These are phyloP conservation scores for Paramecium bursaria DNA, from an alignment of 73 alveolate genomes.

Conservation along the genomic window DNA sequence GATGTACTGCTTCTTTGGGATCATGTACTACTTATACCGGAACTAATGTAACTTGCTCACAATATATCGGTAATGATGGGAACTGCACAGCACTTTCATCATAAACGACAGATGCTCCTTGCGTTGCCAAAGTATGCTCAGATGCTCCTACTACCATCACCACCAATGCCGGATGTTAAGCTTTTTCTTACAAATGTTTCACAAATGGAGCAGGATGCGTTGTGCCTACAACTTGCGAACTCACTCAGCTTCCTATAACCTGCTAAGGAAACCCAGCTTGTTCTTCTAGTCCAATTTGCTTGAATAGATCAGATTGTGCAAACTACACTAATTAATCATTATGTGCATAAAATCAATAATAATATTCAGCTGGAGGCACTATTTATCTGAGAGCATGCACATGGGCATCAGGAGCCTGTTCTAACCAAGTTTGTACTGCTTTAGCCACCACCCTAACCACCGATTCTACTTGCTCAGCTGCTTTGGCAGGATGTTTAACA, in stretches of 20 bases:
- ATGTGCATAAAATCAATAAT: no score
- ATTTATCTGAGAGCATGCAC: no score
- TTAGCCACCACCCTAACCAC: background rate
- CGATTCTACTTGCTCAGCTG: background rate
- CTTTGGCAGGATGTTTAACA: conserved; percentile 8
- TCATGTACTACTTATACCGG: conserved; percentile 23
- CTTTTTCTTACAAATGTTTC: background rate
- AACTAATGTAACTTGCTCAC: background rate
- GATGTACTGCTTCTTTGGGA: background rate
- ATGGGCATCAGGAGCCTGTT: background rate
- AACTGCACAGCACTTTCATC: conserved; percentile 11
- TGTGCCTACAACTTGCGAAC: conserved; percentile 38
- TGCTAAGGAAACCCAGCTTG: no score
- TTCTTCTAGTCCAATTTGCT: no score
- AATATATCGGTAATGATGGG: conserved; percentile 10
- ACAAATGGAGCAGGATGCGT: conserved; percentile 6
- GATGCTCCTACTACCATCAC: background rate
- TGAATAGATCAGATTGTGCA: no score
- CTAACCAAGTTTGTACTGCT: conserved; percentile 14
- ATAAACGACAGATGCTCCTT: conserved; percentile 18
- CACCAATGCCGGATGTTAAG: background rate
- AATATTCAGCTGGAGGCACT: no score
- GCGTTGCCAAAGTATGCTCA: background rate
- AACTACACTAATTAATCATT: no score
- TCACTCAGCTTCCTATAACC: no score